These are phyloP conservation scores for Venturia pyrina DNA, from an alignment of 2,329 filamentous ascomycete species.

Conservation along the genomic window DNA sequence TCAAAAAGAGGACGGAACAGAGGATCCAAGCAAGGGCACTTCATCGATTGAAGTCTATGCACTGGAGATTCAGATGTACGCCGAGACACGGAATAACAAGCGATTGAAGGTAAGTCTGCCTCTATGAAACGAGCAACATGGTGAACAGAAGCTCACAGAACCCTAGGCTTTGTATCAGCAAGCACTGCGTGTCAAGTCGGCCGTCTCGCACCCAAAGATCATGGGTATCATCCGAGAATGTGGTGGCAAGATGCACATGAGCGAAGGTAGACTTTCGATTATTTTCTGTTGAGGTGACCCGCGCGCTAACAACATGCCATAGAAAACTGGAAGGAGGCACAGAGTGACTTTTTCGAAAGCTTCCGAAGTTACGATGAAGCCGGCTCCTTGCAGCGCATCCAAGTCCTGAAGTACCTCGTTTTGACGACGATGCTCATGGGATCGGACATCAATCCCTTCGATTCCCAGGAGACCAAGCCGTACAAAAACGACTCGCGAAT, in stretches of 20 bases:
- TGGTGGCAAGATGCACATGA: constrained; percentile 99
- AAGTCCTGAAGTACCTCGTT: constrained; percentile 93
- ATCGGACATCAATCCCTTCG: constrained; percentile 96
- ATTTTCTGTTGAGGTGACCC: background rate
- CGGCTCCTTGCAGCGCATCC: constrained; percentile 88
- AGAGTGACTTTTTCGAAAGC: constrained; percentile 96
- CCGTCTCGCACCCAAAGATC: constrained; percentile 95
- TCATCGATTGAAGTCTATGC: constrained; percentile 95
- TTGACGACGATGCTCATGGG: constrained; percentile 98
- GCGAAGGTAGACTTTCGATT: constrained; percentile 47
- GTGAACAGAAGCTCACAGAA: background rate
- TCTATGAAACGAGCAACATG: background rate
- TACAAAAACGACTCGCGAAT: constrained; percentile 95
- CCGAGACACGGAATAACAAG: constrained; percentile 94
- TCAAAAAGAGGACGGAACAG: constrained; percentile 73
- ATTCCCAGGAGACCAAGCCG: constrained; percentile 96
- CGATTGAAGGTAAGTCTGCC: constrained; percentile 59
- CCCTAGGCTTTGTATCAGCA: constrained; percentile 71
- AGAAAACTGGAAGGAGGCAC: constrained; percentile 97
- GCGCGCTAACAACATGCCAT: constrained; percentile 6
- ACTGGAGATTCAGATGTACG: constrained; percentile 97
- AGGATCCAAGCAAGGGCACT: constrained; percentile 91
- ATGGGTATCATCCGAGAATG: constrained; percentile 99
- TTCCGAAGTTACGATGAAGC: constrained; percentile 99
- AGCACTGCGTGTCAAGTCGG: constrained; percentile 86